These are phyloP conservation scores for Blastobotrys proliferans DNA, from an alignment of 1,139 yeast genomes.

Conservation along the genomic window DNA sequence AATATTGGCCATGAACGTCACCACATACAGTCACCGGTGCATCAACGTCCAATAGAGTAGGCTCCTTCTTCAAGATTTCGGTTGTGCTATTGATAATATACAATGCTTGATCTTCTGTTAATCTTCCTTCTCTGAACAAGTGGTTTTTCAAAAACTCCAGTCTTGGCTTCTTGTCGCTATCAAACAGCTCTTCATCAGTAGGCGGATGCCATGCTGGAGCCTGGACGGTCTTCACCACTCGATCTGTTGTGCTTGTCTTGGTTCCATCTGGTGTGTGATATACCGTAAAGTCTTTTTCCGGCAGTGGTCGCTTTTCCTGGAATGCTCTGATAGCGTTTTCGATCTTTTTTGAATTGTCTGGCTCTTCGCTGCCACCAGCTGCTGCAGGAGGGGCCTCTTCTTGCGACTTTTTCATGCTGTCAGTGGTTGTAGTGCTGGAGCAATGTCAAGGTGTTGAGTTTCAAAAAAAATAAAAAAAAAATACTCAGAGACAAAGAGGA, in stretches of 20 bases:
- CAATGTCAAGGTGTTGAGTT: too few relatives aligned
- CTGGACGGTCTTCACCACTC: constrained; percentile 60
- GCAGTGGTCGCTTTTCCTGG: constrained; percentile 45
- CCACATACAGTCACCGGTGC: constrained; percentile 98
- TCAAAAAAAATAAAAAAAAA: too few relatives aligned
- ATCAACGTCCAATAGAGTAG: constrained; percentile 73
- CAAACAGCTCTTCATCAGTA: constrained; percentile 66
- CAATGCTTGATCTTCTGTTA: constrained; percentile 67
- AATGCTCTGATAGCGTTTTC: constrained; percentile 77
- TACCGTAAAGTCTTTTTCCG: constrained; percentile 46
- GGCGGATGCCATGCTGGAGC: constrained; percentile 72
- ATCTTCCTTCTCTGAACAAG: constrained; percentile 75
- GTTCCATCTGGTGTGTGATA: constrained; percentile 71
- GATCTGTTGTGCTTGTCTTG: constrained; percentile 57
- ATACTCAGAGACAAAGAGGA: too few relatives aligned
- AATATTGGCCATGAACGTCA: constrained; percentile 93
- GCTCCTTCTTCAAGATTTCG: constrained; percentile 61
- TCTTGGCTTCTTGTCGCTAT: constrained; percentile 51
- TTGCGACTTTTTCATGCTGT: not conserved
- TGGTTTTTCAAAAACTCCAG: constrained; percentile 68
- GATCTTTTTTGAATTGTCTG: constrained; percentile 21
- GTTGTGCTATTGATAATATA: constrained; percentile 68
- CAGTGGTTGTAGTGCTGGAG: too few relatives aligned
- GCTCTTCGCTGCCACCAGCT: not conserved
- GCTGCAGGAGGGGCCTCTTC: not conserved